phyloP scores from a whole-genome alignment of 1,139 yeast species.

The Blastobotrys niveus region DNA sequence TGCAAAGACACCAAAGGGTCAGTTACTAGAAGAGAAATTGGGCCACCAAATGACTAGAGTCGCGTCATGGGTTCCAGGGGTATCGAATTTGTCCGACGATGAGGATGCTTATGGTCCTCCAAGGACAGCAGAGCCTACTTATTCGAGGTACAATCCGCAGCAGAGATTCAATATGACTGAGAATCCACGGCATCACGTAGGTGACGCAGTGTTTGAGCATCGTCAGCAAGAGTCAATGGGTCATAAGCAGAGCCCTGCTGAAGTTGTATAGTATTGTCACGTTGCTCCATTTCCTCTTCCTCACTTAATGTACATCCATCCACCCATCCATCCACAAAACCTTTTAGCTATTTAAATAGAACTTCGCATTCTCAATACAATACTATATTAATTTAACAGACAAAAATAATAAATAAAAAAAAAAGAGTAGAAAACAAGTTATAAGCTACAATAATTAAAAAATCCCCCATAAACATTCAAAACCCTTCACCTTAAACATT shows the following conservation, averaged over 20 bases:
- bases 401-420: not conserved
- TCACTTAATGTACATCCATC: no score
- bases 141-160: no score
- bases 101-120: no score
- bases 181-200: no score
- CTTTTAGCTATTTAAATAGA: no score
- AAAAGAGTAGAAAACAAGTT: not conserved
- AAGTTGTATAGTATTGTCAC: constrained; percentile 6
- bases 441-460: not conserved
- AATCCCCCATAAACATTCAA: not conserved
- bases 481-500: no score
- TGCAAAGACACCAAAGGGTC: constrained; percentile 22
- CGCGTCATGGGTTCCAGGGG: constrained; percentile 24
- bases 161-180: no score
- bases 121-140: no score
- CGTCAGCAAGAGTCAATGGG: not conserved
- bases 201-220: not conserved
- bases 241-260: not conserved
- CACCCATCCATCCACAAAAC: no score
- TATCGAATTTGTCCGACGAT: no score
- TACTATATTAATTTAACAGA: not conserved
- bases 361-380: no score
- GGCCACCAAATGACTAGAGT: constrained; percentile 16
- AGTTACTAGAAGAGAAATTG: constrained; percentile 20
- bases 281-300: not conserved